Percentiles rank a stretch among this genome's conserved stretches.
Conservation (phyloP, 73 alveolate species). For the Uronychia setigera region DNA sequence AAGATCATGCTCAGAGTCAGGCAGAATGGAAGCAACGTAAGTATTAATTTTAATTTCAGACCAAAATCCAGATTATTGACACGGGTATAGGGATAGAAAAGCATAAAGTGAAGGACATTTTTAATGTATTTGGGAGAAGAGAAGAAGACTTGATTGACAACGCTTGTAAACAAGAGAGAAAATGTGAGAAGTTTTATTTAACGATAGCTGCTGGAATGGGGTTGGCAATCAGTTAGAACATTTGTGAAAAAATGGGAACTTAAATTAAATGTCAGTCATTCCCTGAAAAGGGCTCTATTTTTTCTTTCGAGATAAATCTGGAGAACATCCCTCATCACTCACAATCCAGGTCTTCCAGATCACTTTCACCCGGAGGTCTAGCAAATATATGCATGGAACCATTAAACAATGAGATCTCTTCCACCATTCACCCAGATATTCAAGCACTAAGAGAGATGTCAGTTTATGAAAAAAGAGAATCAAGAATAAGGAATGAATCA, state of each 20-base stretch:
- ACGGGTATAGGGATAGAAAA: not conserved
- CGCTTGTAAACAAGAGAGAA: not conserved
- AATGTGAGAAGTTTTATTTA: not conserved
- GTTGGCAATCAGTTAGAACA: not conserved
- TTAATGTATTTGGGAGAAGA: not conserved
- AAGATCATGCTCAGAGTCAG: not conserved
- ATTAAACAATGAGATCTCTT: no score
- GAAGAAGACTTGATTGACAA: not conserved
- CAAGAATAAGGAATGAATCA: no score
- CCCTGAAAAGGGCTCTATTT: not conserved
- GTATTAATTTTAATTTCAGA: no score
- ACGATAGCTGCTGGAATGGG: not conserved
- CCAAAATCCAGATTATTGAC: not conserved
- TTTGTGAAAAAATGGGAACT: not conserved
- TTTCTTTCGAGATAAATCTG: not conserved
- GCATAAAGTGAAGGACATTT: not conserved
- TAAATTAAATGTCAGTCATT: no score
- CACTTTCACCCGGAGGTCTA: no score
- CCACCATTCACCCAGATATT: no score
- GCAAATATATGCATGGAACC: no score
- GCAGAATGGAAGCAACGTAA: not conserved
- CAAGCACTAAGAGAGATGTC: no score
- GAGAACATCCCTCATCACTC: no score
- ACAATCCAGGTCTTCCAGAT: no score
- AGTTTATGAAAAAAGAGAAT: no score